phyloP scores from a whole-genome alignment of 192 early-diverging fungal genomes.

The Linnemannia elongata region DNA sequence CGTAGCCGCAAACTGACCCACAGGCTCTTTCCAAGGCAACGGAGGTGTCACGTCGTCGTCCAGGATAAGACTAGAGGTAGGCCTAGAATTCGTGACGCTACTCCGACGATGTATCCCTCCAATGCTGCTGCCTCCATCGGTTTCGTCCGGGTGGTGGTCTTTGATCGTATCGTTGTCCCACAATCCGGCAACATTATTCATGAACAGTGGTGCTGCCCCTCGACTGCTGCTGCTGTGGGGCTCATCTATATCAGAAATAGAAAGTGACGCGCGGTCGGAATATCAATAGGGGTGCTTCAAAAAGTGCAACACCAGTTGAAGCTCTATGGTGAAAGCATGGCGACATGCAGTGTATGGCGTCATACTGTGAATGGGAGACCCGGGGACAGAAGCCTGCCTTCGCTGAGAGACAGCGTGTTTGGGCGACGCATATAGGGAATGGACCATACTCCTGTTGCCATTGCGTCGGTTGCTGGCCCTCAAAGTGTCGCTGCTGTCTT shows the following conservation, averaged over 20 bases:
- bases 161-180: conserved; percentile 17
- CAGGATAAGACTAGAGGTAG: conserved; percentile 22
- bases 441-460: conserved; percentile 27
- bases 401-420: conserved; percentile 14
- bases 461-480: conserved; percentile 13
- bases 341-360: not conserved
- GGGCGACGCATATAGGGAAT: conserved; percentile 41
- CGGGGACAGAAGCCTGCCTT: conserved; percentile 32
- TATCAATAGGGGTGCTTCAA: not conserved
- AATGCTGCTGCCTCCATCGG: not conserved
- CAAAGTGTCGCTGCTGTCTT: not conserved
- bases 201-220: not conserved
- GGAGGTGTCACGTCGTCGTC: conserved; percentile 43
- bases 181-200: conserved; percentile 14
- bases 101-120: not conserved
- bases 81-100: not conserved
- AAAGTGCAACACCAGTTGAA: not conserved
- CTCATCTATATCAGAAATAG: not conserved
- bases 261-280: not conserved
- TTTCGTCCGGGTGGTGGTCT: not conserved
- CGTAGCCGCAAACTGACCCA: not conserved
- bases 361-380: conserved; percentile 17
- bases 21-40: conserved; percentile 37
- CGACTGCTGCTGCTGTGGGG: not conserved
- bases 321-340: not conserved